Base-by-base conservation (phyloP, 2,329 filamentous ascomycete genomes). In the Ophiostoma ulmi region DNA sequence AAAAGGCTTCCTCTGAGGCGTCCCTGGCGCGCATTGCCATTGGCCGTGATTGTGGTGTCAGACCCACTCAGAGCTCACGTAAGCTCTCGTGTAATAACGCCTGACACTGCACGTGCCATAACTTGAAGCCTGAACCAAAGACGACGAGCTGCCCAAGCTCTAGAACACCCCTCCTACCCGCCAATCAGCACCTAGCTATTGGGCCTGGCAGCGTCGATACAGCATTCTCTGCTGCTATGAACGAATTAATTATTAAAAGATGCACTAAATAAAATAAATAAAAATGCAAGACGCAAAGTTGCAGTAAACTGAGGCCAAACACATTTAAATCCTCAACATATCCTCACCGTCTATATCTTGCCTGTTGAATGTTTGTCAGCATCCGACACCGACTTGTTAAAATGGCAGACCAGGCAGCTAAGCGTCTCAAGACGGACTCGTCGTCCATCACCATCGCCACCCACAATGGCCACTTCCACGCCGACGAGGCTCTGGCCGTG, bases 381-480 rank as follows among this genome's bases (percentile, higher is more conserved):
- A 20, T 38, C 39, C 39, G 68, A 71, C 81, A 81, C 68, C 78
- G 75, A 70, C 72, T 82, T 22, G 5, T 72, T 74, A 81, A 74
- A 77, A 91, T 91, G 89, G 84, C 71, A 14, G 72, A 89, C 76
- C 87, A 92, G 84, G 86, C 89, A 77, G 82, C 90, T 73, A 98
- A 98, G 83, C 90, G 92, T 80, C 82, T 96, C 79, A 97, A 97
- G 86, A 92, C 90, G 76, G 84, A 87, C 73, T 81, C 83, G 73
- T 41, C 67, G n/a, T 76, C 77, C 70, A 82, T 90, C 74, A 81
- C 88, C 75, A 96, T 97, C 79, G 95, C 94, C 78, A 99, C 95
- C 39, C 95, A 99, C 87, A 97, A 91, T 82, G 95, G 95, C 75
- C 93, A 97, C 84, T 99, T 99, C 86, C 95, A 99, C 83, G 95